Evolutionary conservation across 179 eudicot genomes (phyloP).

Genomic region (Patellifolia procumbens): DNA sequence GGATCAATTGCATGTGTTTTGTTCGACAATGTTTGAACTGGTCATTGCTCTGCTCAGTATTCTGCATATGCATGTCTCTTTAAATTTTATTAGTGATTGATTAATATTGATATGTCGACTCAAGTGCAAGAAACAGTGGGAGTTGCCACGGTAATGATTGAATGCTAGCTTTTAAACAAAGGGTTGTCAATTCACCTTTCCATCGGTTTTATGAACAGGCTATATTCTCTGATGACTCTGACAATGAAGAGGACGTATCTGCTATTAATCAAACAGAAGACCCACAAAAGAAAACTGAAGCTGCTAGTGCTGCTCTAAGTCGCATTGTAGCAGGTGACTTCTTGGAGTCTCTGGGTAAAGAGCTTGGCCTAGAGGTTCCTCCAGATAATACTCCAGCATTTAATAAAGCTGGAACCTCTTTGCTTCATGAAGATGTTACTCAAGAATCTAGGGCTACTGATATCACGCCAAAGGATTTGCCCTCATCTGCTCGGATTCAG

Average conservation of each 20-base stretch:
- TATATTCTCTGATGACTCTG: constrained; percentile 91
- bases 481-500: constrained; percentile 5
- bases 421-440: constrained; percentile 26
- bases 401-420: constrained; percentile 28
- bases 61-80: not conserved
- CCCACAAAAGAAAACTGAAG: constrained; percentile 69
- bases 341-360: constrained; percentile 91
- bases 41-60: not conserved
- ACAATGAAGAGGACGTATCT: constrained; percentile 57
- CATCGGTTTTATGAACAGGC: constrained; percentile 56
- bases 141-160: not conserved
- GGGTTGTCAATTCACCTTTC: constrained; percentile 5
- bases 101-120: not conserved
- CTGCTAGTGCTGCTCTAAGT: constrained; percentile 72
- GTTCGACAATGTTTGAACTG: not conserved
- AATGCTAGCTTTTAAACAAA: not conserved
- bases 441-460: constrained; percentile 22
- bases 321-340: constrained; percentile 94
- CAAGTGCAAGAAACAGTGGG: not conserved
- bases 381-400: constrained; percentile 55
- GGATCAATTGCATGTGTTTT: not conserved
- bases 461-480: constrained; percentile 8
- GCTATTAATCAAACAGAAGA: constrained; percentile 45
- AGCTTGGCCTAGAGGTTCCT: constrained; percentile 89
- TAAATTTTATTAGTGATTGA: too few species aligned